Evolutionary conservation across 768 basidiomycete species (phyloP).

Genomic region (Tremella yokohamensis): DNA sequence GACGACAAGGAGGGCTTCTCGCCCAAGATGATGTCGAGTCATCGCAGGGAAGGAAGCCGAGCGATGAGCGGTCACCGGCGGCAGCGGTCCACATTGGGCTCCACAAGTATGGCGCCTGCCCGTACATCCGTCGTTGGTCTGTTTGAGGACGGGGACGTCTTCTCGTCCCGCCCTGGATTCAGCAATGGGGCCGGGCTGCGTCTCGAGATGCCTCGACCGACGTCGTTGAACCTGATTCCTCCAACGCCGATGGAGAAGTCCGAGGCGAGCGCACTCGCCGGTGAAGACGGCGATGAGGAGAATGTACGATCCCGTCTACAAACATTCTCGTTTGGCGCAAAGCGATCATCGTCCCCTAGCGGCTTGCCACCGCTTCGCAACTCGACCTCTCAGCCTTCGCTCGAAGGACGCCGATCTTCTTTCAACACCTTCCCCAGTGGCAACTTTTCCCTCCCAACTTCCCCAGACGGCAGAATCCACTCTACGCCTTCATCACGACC

Average conservation of each 20-base stretch:
- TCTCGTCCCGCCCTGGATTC: background rate
- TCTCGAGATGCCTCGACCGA: background rate
- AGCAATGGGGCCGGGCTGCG: background rate
- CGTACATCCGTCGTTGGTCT: slow-evolving; percentile 13
- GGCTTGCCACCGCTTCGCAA: background rate
- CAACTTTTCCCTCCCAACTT: slow-evolving; percentile 1
- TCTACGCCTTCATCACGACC: slow-evolving; percentile 34
- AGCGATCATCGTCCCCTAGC: slow-evolving; percentile 19
- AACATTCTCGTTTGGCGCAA: slow-evolving; percentile 36
- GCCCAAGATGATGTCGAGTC: background rate
- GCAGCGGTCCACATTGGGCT: slow-evolving; percentile 1
- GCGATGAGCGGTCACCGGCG: slow-evolving; percentile 8
- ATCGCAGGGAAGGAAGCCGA: slow-evolving; percentile 9
- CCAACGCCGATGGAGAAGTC: slow-evolving; percentile 32
- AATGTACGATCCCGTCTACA: slow-evolving; percentile 19
- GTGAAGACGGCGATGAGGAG: slow-evolving; percentile 15
- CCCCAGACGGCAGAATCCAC: background rate
- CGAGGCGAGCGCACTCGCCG: slow-evolving; percentile 6
- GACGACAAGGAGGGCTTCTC: slow-evolving; percentile 14
- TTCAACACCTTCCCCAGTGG: background rate
- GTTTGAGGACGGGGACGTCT: background rate
- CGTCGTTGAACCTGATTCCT: slow-evolving; percentile 33
- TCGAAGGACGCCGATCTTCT: background rate
- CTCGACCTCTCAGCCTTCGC: background rate
- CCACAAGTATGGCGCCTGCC: background rate